Evolutionary conservation across 2,329 filamentous ascomycete species (phyloP).

Genomic region (Didymella keratinophila): DNA sequence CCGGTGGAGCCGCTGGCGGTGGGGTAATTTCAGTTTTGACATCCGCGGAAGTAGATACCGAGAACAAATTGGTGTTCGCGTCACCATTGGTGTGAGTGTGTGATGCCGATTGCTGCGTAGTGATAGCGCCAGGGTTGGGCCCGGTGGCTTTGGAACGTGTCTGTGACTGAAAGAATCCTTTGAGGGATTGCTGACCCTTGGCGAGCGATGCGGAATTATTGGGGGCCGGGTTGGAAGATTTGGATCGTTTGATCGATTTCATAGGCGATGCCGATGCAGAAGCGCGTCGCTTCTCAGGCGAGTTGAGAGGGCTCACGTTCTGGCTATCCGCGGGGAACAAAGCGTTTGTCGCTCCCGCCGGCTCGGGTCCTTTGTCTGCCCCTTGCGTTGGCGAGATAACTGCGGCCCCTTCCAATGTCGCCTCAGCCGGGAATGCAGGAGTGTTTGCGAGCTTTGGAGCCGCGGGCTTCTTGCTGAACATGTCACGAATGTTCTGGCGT

Average conservation of each 20-base stretch:
- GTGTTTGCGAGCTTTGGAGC: slow-evolving; percentile 16
- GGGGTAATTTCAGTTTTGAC: slow-evolving; percentile 10
- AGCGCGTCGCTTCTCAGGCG: slow-evolving; percentile 42
- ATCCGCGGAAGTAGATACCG: slow-evolving; percentile 11
- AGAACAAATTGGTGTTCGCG: slow-evolving; percentile 1
- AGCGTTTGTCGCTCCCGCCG: slow-evolving; percentile 24
- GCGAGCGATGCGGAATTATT: slow-evolving; percentile 31
- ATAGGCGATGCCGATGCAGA: slow-evolving; percentile 29
- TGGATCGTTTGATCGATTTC: slow-evolving; percentile 59
- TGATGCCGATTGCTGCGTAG: slow-evolving; percentile 6
- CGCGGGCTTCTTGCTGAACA: slow-evolving; percentile 69
- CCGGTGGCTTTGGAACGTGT: slow-evolving; percentile 45
- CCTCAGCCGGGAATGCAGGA: slow-evolving; percentile 7
- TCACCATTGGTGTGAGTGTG: slow-evolving; percentile 6
- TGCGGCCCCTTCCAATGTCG: slow-evolving; percentile 6
- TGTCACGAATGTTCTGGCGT: slow-evolving; percentile 85
- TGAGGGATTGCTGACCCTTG: slow-evolving; percentile 70
- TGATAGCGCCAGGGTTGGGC: slow-evolving; percentile 9
- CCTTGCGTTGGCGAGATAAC: slow-evolving; percentile 12
- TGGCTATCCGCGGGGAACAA: slow-evolving; percentile 9
- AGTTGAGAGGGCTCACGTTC: slow-evolving; percentile 28
- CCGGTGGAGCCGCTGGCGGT: slow-evolving; percentile 9
- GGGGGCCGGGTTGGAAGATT: slow-evolving; percentile 46
- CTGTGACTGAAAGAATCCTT: slow-evolving; percentile 72
- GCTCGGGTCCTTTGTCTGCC: slow-evolving; percentile 16